phyloP scores from a whole-genome alignment of 2,329 filamentous ascomycete genomes.

The Raffaelea ambrosiae region DNA sequence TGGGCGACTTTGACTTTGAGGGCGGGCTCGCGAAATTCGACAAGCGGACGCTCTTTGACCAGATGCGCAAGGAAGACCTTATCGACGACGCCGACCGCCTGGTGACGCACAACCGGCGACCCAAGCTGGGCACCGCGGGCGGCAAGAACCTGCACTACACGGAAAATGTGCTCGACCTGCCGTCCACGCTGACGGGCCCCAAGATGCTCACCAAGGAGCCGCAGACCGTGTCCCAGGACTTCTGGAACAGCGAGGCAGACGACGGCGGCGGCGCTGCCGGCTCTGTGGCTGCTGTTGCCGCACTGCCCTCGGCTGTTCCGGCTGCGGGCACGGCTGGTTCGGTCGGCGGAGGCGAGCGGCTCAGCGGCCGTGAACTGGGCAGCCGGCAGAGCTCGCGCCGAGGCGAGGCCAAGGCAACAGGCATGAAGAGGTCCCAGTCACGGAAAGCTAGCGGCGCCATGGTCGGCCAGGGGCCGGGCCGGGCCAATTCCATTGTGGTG shows the following conservation, averaged over 20 bases:
- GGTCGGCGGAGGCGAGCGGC: slow-evolving; percentile 32
- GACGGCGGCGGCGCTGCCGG: slow-evolving; percentile 32
- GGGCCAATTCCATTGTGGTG: slow-evolving; percentile 33
- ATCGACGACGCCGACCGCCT: slow-evolving; percentile 86
- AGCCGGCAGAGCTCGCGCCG: slow-evolving; percentile 41
- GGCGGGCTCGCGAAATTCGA: slow-evolving; percentile 88
- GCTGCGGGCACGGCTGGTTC: neutral
- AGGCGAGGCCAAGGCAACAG: slow-evolving; percentile 43
- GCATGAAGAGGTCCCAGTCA: slow-evolving; percentile 43
- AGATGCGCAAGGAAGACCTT: slow-evolving; percentile 81
- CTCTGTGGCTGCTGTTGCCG: neutral
- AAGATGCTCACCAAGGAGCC: slow-evolving; percentile 19
- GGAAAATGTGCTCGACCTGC: slow-evolving; percentile 77
- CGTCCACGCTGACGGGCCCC: slow-evolving; percentile 26
- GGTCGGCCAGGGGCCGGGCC: slow-evolving; percentile 31
- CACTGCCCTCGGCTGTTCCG: neutral
- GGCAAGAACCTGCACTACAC: slow-evolving; percentile 89
- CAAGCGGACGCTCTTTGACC: slow-evolving; percentile 83
- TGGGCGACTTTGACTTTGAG: slow-evolving; percentile 92
- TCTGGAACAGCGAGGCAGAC: slow-evolving; percentile 69
- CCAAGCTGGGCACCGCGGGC: slow-evolving; percentile 60
- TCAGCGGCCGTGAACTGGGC: slow-evolving; percentile 41
- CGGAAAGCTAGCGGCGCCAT: slow-evolving; percentile 43
- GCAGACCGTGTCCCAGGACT: slow-evolving; percentile 33
- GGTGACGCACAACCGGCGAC: slow-evolving; percentile 74